A percentile compares a stretch with the other conserved stretches of the same genome.
phyloP scores from a whole-genome alignment of 1,284 basidiomycete species.

The Sporisorium iseilematis-ciliati region DNA sequence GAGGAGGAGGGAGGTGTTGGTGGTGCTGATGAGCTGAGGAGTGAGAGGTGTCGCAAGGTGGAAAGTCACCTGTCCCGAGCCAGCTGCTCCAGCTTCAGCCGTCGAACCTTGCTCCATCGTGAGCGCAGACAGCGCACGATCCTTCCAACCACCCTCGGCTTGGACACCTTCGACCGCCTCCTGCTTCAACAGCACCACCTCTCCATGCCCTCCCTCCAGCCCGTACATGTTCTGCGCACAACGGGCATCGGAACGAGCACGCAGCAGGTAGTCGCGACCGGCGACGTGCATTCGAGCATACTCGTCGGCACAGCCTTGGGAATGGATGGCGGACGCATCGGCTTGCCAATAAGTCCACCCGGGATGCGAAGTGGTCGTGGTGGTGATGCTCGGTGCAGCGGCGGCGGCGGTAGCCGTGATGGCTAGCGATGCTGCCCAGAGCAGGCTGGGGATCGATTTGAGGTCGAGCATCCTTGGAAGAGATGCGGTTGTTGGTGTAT shows the following conservation, averaged over 20 bases:
- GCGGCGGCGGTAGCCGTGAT: neutral
- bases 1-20: slow-evolving; percentile 4
- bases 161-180: slow-evolving; percentile 14
- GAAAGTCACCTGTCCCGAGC: slow-evolving; percentile 14
- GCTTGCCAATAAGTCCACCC: slow-evolving; percentile 26
- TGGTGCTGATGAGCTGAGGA: neutral
- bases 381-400: neutral
- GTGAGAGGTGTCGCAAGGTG: neutral
- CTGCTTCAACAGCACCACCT: slow-evolving; percentile 34
- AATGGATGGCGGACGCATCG: neutral
- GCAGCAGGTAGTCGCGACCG: slow-evolving; percentile 1
- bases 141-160: neutral
- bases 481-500: neutral
- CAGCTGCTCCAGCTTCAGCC: neutral
- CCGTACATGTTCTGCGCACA: neutral
- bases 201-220: neutral
- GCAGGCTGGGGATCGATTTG: neutral
- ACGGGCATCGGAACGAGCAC: neutral
- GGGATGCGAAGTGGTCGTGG: neutral
- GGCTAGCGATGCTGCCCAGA: slow-evolving; percentile 7
- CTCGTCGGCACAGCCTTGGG: slow-evolving; percentile 7
- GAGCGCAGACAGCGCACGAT: slow-evolving; percentile 7
- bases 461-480: slow-evolving; percentile 1
- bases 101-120: neutral
- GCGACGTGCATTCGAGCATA: neutral